phyloP scores from a whole-genome alignment of 305 asterid species.

The Salvia sclarea region DNA sequence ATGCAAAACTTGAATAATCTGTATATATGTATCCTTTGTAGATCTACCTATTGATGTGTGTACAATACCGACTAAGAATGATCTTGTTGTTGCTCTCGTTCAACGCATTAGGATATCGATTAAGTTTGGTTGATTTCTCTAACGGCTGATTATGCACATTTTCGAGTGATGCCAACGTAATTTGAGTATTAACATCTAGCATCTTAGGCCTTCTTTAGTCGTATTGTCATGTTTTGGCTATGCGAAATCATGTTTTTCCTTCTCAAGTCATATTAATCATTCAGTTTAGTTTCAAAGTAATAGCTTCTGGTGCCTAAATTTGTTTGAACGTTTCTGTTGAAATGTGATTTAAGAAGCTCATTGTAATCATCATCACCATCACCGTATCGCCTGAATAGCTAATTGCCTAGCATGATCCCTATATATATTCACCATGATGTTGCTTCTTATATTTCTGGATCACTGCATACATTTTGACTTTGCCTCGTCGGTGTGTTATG shows the following conservation, averaged over 20 bases:
- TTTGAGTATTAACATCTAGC: neutral
- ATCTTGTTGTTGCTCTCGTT: too few species aligned
- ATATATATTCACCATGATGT: constrained; percentile 6
- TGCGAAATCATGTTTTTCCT: neutral
- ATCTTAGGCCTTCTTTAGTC: neutral
- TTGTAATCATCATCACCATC: neutral
- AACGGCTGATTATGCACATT: too few species aligned
- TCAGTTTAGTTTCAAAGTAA: neutral
- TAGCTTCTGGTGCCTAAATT: neutral
- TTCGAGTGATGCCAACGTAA: neutral
- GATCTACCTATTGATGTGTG: neutral
- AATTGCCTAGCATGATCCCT: neutral
- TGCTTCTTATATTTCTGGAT: neutral
- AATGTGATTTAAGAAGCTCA: neutral
- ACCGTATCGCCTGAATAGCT: neutral
- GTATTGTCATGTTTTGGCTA: too few species aligned
- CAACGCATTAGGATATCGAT: too few species aligned
- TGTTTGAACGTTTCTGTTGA: neutral
- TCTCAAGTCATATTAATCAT: neutral
- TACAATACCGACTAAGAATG: neutral
- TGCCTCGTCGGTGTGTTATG: constrained; percentile 1
- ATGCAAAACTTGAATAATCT: neutral
- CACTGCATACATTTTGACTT: constrained; percentile 12
- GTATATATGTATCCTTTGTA: too few species aligned
- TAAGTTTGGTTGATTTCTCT: too few species aligned